These are phyloP conservation scores for Calonectria ilicicola DNA, from an alignment of 2,329 filamentous ascomycete genomes.

Conservation along the genomic window DNA sequence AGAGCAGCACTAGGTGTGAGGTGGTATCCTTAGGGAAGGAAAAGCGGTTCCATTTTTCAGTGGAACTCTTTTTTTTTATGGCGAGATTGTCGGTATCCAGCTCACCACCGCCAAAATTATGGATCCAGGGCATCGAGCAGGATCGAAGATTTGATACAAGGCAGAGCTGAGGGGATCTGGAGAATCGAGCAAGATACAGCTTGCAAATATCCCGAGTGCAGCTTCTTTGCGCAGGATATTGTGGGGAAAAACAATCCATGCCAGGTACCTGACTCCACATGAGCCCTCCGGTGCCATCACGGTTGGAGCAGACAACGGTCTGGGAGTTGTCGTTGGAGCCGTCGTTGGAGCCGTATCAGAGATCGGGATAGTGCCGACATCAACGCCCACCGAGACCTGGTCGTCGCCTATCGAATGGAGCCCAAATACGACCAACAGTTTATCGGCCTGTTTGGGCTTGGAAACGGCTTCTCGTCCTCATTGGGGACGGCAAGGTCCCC, in stretches of 20 bases:
- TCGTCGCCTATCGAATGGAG: constrained; percentile 74
- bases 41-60: not conserved
- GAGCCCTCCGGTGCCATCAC: constrained; percentile 53
- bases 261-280: constrained; percentile 56
- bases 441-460: constrained; percentile 73
- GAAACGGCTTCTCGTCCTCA: constrained; percentile 70
- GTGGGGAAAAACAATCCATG: constrained; percentile 51
- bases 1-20: not conserved
- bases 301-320: constrained; percentile 49
- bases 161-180: constrained; percentile 59
- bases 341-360: constrained; percentile 64
- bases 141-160: constrained; percentile 81
- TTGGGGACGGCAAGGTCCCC: constrained; percentile 69
- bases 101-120: constrained; percentile 64
- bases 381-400: constrained; percentile 69
- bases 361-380: constrained; percentile 62
- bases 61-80: not conserved
- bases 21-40: not conserved
- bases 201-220: constrained; percentile 69
- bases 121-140: constrained; percentile 71
- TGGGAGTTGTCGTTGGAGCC: constrained; percentile 66
- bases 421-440: constrained; percentile 73
- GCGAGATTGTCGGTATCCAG: constrained; percentile 61
- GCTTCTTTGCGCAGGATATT: constrained; percentile 73
- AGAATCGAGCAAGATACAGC: constrained; percentile 68